A percentile compares a stretch with the other conserved stretches of the same genome.
Evolutionary conservation across 2,329 filamentous ascomycete species (phyloP).

Genomic region (Trichoderma sp.): DNA sequence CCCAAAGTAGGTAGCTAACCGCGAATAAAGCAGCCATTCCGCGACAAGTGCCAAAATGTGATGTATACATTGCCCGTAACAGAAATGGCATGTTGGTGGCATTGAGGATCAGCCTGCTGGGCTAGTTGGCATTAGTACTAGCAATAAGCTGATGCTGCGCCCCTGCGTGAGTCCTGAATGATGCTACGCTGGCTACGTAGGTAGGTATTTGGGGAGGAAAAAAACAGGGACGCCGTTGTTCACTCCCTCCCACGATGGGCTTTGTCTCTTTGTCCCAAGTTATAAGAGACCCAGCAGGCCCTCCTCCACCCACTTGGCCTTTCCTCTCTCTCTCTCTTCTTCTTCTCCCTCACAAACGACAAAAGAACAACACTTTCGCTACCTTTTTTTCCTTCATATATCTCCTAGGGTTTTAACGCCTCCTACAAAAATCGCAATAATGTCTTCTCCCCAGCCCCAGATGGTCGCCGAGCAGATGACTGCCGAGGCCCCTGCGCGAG

Average conservation of each 20-base stretch:
- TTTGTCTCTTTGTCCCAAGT: not conserved
- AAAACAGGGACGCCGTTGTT: not conserved
- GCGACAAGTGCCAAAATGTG: not conserved
- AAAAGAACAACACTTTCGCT: constrained; percentile 2
- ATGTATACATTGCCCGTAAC: not conserved
- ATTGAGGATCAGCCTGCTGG: constrained; percentile 17
- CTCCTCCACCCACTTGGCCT: not conserved
- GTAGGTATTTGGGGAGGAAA: not conserved
- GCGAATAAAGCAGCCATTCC: not conserved
- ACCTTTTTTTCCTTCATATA: not conserved
- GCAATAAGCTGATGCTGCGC: constrained; percentile 29
- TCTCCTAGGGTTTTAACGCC: not conserved
- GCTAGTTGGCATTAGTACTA: not conserved
- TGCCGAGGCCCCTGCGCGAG: constrained; percentile 35
- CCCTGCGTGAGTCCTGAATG: constrained; percentile 14
- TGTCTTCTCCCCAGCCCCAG: constrained; percentile 34
- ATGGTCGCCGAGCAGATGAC: constrained; percentile 43
- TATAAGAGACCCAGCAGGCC: constrained; percentile 7
- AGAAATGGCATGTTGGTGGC: constrained; percentile 2
- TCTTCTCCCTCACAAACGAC: not conserved
- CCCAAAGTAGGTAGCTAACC: not conserved
- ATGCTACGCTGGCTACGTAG: not conserved
- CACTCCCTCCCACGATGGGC: constrained; percentile 19
- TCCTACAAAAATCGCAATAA: not conserved
- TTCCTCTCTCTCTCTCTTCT: not conserved